Base-by-base conservation (phyloP, 768 basidiomycete genomes). In the Mycena amicta region DNA sequence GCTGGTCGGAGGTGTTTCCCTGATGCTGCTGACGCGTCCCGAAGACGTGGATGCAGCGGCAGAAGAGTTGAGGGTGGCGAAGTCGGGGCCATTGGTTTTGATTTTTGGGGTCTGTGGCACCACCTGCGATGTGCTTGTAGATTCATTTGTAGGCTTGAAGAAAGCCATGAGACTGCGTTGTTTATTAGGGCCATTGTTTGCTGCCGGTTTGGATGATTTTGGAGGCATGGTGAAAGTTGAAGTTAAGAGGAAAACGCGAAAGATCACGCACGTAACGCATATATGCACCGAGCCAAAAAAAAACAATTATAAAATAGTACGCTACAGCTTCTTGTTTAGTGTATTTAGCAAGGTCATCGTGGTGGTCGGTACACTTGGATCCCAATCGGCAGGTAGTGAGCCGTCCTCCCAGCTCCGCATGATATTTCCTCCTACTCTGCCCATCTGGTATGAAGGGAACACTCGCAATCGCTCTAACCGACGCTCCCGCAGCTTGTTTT, bases 401-500 rank as follows among this genome's bases (percentile, higher is more conserved):
- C 90, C 89, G 60, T 92, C 90, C 63, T 93, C 89, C 89, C 91
- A 94, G 58, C 89, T 89, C 65, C 85, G 83, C 67, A 95, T 62
- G 59, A 95, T 79, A 69, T 96, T 96, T 12, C 79, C 80, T 55
- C 85, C 83, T 59, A 93, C 82, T 13, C 87, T 84, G 23, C 91
- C 91, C 80, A 89, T 88, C 61, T 91, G 83, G 51, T 85, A 75
- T 11, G 84, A 90, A 39, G 91, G 84, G 68, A 95, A 98, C 63
- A 98, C 90, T 60, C 91, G 89, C 50, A 99, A 79, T 55, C 97
- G 80, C 57, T 92, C 93, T 50, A 99, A 74, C 31, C 97, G 83
- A 46, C 92, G 82, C 47, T 96, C 92, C 25, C 97, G 86, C 60
- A 97, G 85, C 62, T 90, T 95, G 80, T 99, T 99, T 76, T 98